Conservation (phyloP, 78 protist species). For the Dictyostelium citrinum region DNA sequence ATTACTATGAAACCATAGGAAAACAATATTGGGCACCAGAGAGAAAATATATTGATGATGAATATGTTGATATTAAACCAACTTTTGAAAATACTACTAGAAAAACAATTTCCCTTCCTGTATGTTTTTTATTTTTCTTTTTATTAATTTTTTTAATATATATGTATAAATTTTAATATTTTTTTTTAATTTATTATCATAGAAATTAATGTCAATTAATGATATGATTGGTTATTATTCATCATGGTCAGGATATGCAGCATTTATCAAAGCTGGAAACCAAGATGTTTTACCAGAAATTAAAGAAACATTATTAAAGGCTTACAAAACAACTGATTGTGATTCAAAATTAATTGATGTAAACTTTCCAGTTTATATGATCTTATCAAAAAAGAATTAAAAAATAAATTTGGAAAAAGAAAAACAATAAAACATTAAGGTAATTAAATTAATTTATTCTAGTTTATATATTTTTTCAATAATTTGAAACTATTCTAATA, state of each 20-base stretch:
- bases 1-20: no score
- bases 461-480: no score
- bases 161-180: no score
- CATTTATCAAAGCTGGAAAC: not conserved
- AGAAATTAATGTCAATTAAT: conserved; percentile 22
- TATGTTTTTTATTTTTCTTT: not conserved
- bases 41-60: conserved; percentile 18
- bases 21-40: conserved; percentile 44
- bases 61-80: conserved; percentile 44
- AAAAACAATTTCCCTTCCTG: conserved; percentile 1
- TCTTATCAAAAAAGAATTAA: conserved; percentile 12
- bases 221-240: conserved; percentile 36
- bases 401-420: no score
- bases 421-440: no score
- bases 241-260: conserved; percentile 49
- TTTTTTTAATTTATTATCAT: no score
- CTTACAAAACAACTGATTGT: conserved; percentile 12
- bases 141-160: not conserved
- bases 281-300: not conserved
- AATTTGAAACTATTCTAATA: no score
- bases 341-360: not conserved
- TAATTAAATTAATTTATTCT: no score
- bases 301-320: not conserved
- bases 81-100: conserved; percentile 38
- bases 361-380: conserved; percentile 19